Evolutionary conservation across 192 early-diverging fungal genomes (phyloP), one percentile per base, ranked within the genome.

Genomic region (Lobosporangium transversale): DNA sequence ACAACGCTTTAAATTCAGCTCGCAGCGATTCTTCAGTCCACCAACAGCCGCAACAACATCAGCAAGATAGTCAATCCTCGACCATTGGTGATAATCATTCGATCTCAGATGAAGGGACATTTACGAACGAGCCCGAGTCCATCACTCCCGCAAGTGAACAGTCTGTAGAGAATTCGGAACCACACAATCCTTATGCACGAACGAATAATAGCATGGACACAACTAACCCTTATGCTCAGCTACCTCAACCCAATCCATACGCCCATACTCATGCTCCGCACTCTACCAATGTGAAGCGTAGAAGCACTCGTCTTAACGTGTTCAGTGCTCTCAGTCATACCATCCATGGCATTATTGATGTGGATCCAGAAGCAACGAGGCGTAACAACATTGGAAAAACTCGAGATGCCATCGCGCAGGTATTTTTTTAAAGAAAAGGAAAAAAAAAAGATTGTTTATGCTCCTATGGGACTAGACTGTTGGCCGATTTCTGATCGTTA

Each of bases 311-410:
- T 7, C 63, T 84, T 32, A 81, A 83, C 29, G 75, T 88, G 18
- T 83, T 88, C 52, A 86, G 80, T 79, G 85, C 85, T 1, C 61
- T 88, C 11, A 83, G 87, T 43, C 85, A 89, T 55, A 95, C 90
- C 33, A 67, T 99, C 21, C 94, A 97, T 71, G 94, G 94, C 1
- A 89, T 98, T 63, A 95, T 98, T 81, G 97, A 98, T 78, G 95
- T 95, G 6, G 97, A 99, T 78, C 95, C 95, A 1, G 94, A 93
- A 37, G 86, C 90, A 23, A 93, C 94, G 36, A 87, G 96, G 11
- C 89, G 95, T 49, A 92, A 91, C 76, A 92, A 90, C 56, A 95
- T 99, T 43, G 92, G 93, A 18, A 92, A 90, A 36, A 91, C 94
- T 5, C 88, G 89, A 20, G 97, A 98, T 63, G 79, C 84, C 21